Conservation (phyloP, 2,329 filamentous ascomycete species). For the Cylindrodendrum hubeiense region DNA sequence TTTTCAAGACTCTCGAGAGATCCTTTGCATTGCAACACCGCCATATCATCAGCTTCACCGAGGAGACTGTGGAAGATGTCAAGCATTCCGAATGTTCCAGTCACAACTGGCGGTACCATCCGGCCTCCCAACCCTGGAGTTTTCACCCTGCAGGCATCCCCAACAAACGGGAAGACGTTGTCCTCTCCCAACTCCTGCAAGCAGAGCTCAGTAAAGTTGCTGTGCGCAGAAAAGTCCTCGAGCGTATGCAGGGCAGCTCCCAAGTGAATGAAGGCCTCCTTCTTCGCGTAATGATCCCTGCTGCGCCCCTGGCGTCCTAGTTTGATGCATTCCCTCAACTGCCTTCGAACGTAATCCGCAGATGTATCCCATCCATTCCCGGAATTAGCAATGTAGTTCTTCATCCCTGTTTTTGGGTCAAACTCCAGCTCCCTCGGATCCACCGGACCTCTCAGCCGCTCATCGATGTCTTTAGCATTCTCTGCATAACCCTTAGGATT, state of each 20-base stretch:
- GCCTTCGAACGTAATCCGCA: constrained; percentile 80
- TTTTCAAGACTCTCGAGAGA: constrained; percentile 78
- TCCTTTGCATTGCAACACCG: constrained; percentile 60
- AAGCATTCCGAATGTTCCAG: constrained; percentile 65
- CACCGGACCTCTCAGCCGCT: constrained; percentile 83
- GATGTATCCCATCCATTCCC: constrained; percentile 85
- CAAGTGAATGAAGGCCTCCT: constrained; percentile 56
- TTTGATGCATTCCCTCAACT: constrained; percentile 76
- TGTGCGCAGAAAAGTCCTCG: constrained; percentile 75
- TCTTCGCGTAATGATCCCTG: constrained; percentile 27
- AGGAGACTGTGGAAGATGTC: constrained; percentile 78
- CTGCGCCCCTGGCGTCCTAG: constrained; percentile 64
- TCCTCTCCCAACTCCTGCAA: constrained; percentile 76
- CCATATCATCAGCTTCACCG: constrained; percentile 66
- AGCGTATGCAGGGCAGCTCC: constrained; percentile 80
- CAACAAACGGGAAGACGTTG: constrained; percentile 70
- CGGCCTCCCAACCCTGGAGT: constrained; percentile 61
- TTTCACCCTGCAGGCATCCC: constrained; percentile 54
- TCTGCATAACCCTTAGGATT: constrained; percentile 92
- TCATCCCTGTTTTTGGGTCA: constrained; percentile 81
- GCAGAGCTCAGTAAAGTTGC: constrained; percentile 81
- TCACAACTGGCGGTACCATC: constrained; percentile 77
- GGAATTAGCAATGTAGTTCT: constrained; percentile 96
- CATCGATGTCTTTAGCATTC: constrained; percentile 86
- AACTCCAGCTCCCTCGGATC: constrained; percentile 86